Conservation (phyloP, 2,329 filamentous ascomycete species). For the Penicillium sp. region DNA sequence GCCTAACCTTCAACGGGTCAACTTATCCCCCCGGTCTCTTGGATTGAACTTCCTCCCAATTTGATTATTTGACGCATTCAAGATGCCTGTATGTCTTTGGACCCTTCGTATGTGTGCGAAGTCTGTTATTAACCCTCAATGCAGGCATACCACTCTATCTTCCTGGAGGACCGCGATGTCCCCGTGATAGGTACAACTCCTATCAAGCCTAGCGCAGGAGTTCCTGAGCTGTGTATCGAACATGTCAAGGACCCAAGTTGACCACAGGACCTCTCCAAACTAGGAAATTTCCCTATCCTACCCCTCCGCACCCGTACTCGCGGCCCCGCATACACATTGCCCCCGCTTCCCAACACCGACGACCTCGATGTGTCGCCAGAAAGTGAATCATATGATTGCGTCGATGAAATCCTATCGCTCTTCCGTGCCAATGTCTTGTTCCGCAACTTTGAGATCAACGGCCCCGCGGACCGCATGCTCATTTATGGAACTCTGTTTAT, state of each 20-base stretch:
- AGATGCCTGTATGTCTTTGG: conserved; percentile 45
- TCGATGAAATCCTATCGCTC: conserved; percentile 87
- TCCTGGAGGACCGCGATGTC: conserved; percentile 74
- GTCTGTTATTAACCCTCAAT: conserved; percentile 10
- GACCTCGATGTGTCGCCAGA: conserved; percentile 67
- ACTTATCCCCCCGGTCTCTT: conserved; percentile 3
- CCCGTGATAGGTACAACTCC: conserved; percentile 56
- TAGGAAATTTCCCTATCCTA: conserved; percentile 89
- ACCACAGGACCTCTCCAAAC: neutral
- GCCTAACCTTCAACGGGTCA: conserved; percentile 12
- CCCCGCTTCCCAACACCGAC: conserved; percentile 57
- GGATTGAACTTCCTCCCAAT: conserved; percentile 2
- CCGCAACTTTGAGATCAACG: conserved; percentile 99
- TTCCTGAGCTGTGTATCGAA: neutral
- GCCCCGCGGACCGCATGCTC: conserved; percentile 85
- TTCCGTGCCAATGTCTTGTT: conserved; percentile 99
- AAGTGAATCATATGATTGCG: conserved; percentile 89
- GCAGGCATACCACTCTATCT: conserved; percentile 97
- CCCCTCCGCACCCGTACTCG: conserved; percentile 92
- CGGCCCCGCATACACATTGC: conserved; percentile 86
- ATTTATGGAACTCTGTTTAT: conserved; percentile 97
- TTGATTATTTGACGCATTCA: conserved; percentile 19
- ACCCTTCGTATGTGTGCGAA: neutral
- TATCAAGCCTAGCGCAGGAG: conserved; percentile 5
- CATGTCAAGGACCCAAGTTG: conserved; percentile 3